Evolutionary conservation across 2,329 filamentous ascomycete species (phyloP).

Genomic region (Zopfia rhizophila): DNA sequence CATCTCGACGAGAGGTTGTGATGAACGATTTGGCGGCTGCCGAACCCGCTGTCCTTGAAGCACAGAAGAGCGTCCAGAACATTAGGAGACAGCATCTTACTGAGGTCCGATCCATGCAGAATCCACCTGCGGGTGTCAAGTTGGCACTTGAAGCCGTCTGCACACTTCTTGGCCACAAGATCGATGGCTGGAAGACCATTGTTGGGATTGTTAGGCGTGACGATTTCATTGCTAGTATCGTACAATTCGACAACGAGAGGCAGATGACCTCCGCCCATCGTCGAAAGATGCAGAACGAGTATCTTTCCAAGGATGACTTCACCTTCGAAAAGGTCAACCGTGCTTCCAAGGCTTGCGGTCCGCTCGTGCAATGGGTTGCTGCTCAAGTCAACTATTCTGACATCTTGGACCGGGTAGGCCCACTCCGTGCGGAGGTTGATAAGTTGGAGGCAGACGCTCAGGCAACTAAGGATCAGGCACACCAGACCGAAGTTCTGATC

Average conservation of each 20-base stretch:
- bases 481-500: slow-evolving; percentile 90
- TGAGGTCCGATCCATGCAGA: slow-evolving; percentile 96
- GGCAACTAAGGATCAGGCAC: slow-evolving; percentile 91
- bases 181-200: slow-evolving; percentile 90
- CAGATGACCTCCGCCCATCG: slow-evolving; percentile 89
- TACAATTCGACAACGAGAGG: slow-evolving; percentile 94
- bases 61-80: slow-evolving; percentile 95
- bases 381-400: slow-evolving; percentile 99
- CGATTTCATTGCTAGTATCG: slow-evolving; percentile 97
- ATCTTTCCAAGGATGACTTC: slow-evolving; percentile 91
- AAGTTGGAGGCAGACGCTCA: slow-evolving; percentile 88
- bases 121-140: slow-evolving; percentile 88
- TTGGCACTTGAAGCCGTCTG: slow-evolving; percentile 97
- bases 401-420: slow-evolving; percentile 92
- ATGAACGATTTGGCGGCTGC: slow-evolving; percentile 87
- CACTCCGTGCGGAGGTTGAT: slow-evolving; percentile 87
- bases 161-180: slow-evolving; percentile 89
- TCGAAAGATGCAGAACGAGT: slow-evolving; percentile 91
- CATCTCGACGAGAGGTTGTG: slow-evolving; percentile 83
- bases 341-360: slow-evolving; percentile 95
- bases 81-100: slow-evolving; percentile 98
- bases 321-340: slow-evolving; percentile 96
- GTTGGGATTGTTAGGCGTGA: slow-evolving; percentile 88
- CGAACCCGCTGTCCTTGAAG: slow-evolving; percentile 91
- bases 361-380: slow-evolving; percentile 94